A percentile compares a stretch with the other conserved stretches of the same genome.
Conservation (phyloP, 345 rosid species). For the Psidium friedrichsthalianum region DNA sequence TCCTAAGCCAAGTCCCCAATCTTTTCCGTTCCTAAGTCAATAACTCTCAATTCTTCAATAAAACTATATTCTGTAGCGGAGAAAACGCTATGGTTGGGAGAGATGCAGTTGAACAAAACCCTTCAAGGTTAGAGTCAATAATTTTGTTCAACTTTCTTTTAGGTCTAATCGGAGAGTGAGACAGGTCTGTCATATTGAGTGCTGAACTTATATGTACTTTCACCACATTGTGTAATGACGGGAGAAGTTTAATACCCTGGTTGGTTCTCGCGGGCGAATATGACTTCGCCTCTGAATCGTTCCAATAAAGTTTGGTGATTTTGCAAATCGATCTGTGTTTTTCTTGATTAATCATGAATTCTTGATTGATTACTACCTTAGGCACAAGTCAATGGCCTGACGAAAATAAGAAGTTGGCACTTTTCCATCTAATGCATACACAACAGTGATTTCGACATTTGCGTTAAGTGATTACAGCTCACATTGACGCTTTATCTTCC, state of each 20-base stretch:
- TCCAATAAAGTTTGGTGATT: neutral
- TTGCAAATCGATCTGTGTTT: neutral
- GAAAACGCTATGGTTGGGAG: neutral
- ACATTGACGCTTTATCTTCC: neutral
- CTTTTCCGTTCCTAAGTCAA: neutral
- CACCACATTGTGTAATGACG: neutral
- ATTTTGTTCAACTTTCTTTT: neutral
- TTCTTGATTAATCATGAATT: neutral
- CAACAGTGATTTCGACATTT: neutral
- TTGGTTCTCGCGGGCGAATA: neutral
- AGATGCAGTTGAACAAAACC: neutral
- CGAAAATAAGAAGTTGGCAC: neutral
- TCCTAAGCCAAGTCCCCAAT: neutral
- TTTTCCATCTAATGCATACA: neutral
- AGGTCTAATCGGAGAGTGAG: neutral
- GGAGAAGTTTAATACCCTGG: neutral
- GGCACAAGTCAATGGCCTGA: neutral
- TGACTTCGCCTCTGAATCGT: neutral
- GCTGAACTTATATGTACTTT: neutral
- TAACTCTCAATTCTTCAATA: neutral
- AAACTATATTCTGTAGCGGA: neutral
- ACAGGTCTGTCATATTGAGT: neutral
- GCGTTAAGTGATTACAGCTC: neutral
- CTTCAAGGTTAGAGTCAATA: neutral
- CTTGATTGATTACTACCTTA: neutral